phyloP scores from a whole-genome alignment of 768 basidiomycete genomes.

The Termitomyces sp. region DNA sequence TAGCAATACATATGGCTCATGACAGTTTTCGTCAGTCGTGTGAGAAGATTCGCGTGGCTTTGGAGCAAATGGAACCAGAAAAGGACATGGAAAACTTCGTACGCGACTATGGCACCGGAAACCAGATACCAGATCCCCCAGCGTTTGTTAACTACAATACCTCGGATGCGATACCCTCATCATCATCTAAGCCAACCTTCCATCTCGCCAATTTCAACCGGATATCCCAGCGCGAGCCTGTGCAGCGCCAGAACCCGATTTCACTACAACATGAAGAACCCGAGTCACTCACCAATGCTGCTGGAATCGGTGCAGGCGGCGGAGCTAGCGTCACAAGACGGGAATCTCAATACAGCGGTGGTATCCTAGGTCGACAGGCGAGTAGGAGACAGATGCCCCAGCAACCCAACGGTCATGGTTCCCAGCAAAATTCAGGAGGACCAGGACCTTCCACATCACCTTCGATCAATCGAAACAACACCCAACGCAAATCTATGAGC shows the following conservation, averaged over 20 bases:
- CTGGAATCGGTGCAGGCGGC: conserved; percentile 70
- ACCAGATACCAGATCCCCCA: conserved; percentile 84
- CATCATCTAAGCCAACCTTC: conserved; percentile 51
- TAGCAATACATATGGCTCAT: conserved; percentile 6
- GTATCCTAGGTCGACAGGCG: conserved; percentile 26
- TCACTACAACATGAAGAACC: conserved; percentile 38
- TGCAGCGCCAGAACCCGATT: conserved; percentile 24
- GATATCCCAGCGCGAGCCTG: conserved; percentile 37
- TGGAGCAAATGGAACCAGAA: conserved; percentile 87
- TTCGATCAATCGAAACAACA: conserved; percentile 14
- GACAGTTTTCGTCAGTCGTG: conserved; percentile 62
- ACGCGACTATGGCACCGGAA: conserved; percentile 83
- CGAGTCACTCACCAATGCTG: conserved; percentile 42
- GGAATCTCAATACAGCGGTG: conserved; percentile 29
- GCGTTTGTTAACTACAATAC: conserved; percentile 79
- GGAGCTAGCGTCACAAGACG: conserved; percentile 35
- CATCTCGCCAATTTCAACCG: conserved; percentile 55
- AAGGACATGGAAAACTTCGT: conserved; percentile 91
- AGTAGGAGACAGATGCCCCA: conserved; percentile 25
- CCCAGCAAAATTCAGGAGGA: not conserved
- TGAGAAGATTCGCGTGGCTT: conserved; percentile 79
- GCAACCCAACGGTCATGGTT: conserved; percentile 23
- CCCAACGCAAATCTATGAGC: conserved; percentile 19
- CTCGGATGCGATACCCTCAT: conserved; percentile 60
- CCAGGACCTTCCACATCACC: conserved; percentile 16